Evolutionary conservation across 2,329 filamentous ascomycete species (phyloP), one percentile per base, ranked within the genome.

Genomic region (Cladophialophora carrionii): DNA sequence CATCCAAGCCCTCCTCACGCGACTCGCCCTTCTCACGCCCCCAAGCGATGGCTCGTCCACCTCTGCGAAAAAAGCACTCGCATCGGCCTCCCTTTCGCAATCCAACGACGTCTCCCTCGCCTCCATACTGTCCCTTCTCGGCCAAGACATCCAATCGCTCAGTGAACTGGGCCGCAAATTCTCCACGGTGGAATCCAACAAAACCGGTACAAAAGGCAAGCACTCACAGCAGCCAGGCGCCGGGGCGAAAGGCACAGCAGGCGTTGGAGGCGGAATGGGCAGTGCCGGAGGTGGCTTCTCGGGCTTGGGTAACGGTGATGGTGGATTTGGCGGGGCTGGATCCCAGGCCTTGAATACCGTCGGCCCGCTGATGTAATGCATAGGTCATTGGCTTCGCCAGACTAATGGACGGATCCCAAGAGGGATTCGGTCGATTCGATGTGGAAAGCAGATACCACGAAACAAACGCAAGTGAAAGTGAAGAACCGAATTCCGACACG

Each of bases 61-160:
- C 34, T 26, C 52, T 14, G 17, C 24, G 12, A 29, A 51, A 37
- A n/a, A 53, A 6, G 49, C 85, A 0, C 91, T 94, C 73, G 82
- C 87, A 31, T 82, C 85, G 37, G 90, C 96, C 76, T 85, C 90
- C 43, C 81, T 89, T 43, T 87, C 89, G 60, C 90, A 96, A 78
- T 83, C 88, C 66, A 95, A 96, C 73, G 92, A 98, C 72, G 92
- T 96, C 31, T 84, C 88, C 61, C 84, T 97, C 2, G 85, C 96
- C 57, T 85, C 86, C 4, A 80, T 98, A 1, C 84, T 98, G 8
- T 89, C 90, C 52, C 84, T 86, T 24, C 83, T 97, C 32, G 88
- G 93, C 68, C 85, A 90, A 68, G 90, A 87, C 66, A 83, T 93
- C 22, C 85, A 86, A 62, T 85, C 87, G 37, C 87, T 90, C 26